Percentiles rank a stretch among this genome's conserved stretches.
These are phyloP conservation scores for Phlyctochytrium planicorne DNA, from an alignment of 192 early-diverging fungal genomes.

Conservation along the genomic window DNA sequence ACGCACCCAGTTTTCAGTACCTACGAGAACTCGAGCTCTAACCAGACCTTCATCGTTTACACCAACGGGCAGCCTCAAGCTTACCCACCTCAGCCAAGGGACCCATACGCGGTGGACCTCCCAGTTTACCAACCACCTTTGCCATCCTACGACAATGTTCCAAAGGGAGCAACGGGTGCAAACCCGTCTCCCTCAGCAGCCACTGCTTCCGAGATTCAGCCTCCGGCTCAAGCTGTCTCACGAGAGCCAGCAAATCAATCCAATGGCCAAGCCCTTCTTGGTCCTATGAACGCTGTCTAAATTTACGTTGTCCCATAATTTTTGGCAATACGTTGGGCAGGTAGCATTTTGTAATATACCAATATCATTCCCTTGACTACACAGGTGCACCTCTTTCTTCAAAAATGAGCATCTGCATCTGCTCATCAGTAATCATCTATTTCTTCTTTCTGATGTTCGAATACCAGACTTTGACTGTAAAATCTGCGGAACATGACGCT, in stretches of 20 bases:
- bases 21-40: neutral
- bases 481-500: conserved; percentile 82
- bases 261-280: neutral
- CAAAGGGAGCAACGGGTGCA: neutral
- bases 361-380: too few relatives aligned
- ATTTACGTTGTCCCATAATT: neutral
- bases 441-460: conserved; percentile 25
- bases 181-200: neutral
- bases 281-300: neutral
- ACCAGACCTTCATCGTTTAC: neutral
- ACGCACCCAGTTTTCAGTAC: too few relatives aligned
- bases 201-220: neutral
- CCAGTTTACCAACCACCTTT: neutral
- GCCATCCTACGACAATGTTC: neutral
- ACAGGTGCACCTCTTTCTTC: too few relatives aligned
- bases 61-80: neutral
- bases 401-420: too few relatives aligned
- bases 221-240: neutral
- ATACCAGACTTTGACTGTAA: conserved; percentile 75
- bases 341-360: too few relatives aligned
- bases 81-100: neutral
- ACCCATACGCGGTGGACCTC: neutral
- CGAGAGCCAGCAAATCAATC: neutral
- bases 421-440: too few relatives aligned
- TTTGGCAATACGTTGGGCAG: too few relatives aligned